Base-by-base conservation (phyloP, 1,284 basidiomycete genomes). In the Peniophora sp. region DNA sequence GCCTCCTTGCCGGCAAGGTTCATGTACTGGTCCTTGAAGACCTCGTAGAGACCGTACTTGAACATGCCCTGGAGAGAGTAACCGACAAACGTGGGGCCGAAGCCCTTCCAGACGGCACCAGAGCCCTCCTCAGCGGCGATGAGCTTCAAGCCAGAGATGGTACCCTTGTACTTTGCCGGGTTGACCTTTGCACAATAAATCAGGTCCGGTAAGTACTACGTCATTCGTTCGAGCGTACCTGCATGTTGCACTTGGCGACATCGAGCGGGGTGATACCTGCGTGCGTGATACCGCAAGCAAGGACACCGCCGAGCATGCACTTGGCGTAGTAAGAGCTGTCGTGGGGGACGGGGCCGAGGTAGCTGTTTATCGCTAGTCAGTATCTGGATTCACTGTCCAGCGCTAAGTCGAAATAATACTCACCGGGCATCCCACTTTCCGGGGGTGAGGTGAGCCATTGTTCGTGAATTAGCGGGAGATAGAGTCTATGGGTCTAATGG, bases 241-340 rank as follows among this genome's bases (percentile, higher is more conserved):
- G 94, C 85, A 97, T 97, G 76, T 95, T 92, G 69, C 94, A 97
- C 79, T 97, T 97, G 64, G 91, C 88, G 61, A 95, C 92, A 76
- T 96, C 92, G 62, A 96, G 83, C 55, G 92, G 92, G 41, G 92
- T 95, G 63, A 94, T 85, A 62, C 87, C 91, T 54, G 93, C 94
- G 70, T 97, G 94, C 60, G 94, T 97, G 68, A 94, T 53, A 73
- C 93, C 92, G 64, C 94, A 97, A 56, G 94, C 92, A 60, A 96
- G 79, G 59, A 82, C 80, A 83, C 94, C 93, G 64, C 92, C 93
- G 57, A 97, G 76, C 82, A 88, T 82, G 64, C 81, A 83, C 70
- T 88, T 88, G 62, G 81, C 67, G 64, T 89, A 89, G 76, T 89
- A 89, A 44, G 70, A 70, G 51, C 70, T 42, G 61, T 89, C 85